Evolutionary conservation across 179 eudicot species (phyloP).

Genomic region (Silene coronaria): DNA sequence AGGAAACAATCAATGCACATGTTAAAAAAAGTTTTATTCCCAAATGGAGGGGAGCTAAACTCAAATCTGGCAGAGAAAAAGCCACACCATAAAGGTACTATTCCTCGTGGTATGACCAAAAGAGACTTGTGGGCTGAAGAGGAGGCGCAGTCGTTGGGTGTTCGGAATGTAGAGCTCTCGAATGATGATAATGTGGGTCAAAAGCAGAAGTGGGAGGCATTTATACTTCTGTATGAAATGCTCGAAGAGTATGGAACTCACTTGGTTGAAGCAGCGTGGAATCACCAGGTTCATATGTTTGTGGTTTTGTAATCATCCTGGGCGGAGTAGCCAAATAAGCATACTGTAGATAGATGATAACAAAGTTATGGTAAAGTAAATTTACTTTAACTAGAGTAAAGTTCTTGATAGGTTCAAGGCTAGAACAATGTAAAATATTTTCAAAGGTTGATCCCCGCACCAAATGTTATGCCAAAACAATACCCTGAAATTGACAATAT

Average conservation of each 20-base stretch:
- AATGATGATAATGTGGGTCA: conserved; percentile 31
- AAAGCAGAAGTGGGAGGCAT: conserved; percentile 76
- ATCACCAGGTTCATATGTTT: conserved; percentile 63
- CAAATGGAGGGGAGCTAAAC: conserved; percentile 33
- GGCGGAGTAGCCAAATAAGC: conserved; percentile 1
- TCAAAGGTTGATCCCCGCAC: not conserved
- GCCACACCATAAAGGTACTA: conserved; percentile 33
- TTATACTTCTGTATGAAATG: conserved; percentile 92
- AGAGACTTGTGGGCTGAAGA: conserved; percentile 79
- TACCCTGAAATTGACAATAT: not conserved
- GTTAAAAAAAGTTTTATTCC: conserved; percentile 47
- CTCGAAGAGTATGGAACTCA: conserved; percentile 99
- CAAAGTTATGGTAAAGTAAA: not conserved
- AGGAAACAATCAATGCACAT: conserved; percentile 85
- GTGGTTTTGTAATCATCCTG: not conserved
- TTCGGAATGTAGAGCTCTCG: conserved; percentile 44
- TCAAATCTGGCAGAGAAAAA: conserved; percentile 37
- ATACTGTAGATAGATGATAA: not conserved
- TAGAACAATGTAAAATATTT: not conserved
- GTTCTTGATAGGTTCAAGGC: not conserved
- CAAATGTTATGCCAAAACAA: not conserved
- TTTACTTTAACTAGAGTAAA: not conserved
- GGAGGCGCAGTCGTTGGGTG: conserved; percentile 88
- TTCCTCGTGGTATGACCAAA: conserved; percentile 50
- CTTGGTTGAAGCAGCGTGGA: conserved; percentile 99